A percentile compares a stretch with the other conserved stretches of the same genome.
Conservation (phyloP, 768 basidiomycete genomes). For the Termitomyces sp. region DNA sequence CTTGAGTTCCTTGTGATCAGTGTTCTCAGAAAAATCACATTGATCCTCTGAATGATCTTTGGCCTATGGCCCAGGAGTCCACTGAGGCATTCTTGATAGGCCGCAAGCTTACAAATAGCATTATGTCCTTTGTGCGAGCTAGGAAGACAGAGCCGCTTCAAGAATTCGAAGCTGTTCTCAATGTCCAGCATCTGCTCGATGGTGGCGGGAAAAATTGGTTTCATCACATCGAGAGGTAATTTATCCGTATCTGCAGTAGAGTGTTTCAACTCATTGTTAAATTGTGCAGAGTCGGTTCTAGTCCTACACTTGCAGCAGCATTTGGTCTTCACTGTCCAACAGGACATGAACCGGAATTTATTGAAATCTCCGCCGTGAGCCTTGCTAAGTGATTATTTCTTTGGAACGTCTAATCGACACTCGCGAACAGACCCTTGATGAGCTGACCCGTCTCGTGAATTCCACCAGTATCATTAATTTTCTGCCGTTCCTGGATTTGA, state of each 20-base stretch:
- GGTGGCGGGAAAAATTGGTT: neutral
- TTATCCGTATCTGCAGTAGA: no score
- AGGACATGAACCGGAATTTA: neutral
- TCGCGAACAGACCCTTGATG: neutral
- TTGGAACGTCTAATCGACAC: neutral
- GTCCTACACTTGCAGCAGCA: neutral
- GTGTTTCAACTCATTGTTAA: neutral
- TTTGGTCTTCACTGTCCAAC: neutral
- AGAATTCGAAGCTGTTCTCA: neutral
- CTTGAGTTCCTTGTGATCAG: neutral
- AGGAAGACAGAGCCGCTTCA: neutral
- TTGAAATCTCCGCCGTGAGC: neutral
- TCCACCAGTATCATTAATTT: neutral
- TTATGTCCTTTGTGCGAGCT: neutral
- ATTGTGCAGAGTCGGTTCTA: neutral
- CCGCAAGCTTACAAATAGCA: neutral
- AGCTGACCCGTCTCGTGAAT: neutral
- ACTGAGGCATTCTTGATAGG: neutral
- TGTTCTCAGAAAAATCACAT: neutral
- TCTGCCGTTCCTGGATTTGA: neutral
- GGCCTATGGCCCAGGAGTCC: neutral
- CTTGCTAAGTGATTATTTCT: neutral
- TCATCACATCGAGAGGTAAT: neutral
- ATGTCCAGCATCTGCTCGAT: neutral
- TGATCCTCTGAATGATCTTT: neutral